phyloP scores from a whole-genome alignment of 139 green algal species.

The Chlamydomonas eustigma region DNA sequence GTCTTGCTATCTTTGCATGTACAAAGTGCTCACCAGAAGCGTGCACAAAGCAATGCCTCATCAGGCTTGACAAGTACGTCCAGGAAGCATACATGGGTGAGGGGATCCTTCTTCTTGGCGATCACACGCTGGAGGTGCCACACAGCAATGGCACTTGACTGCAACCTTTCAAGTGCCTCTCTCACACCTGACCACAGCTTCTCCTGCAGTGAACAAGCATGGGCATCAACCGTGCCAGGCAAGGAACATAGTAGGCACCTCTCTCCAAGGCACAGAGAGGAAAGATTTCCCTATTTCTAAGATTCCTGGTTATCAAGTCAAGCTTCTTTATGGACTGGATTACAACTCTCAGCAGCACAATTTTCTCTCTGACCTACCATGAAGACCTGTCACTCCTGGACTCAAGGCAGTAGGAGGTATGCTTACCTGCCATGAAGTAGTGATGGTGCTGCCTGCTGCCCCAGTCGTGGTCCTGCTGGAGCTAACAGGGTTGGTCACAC shows the following conservation, averaged over 20 bases:
- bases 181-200: constrained; percentile 58
- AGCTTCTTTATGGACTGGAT: too few relatives aligned
- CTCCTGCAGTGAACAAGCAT: constrained; percentile 25
- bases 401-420: too few relatives aligned
- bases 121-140: constrained; percentile 93
- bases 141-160: constrained; percentile 44
- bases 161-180: constrained; percentile 57
- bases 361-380: too few relatives aligned
- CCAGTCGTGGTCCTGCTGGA: neutral
- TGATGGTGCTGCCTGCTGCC: too few relatives aligned
- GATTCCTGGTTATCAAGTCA: too few relatives aligned
- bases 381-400: too few relatives aligned
- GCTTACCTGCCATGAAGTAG: too few relatives aligned
- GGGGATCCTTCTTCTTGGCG: constrained; percentile 89
- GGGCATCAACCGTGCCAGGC: too few relatives aligned
- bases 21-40: constrained; percentile 45
- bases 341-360: too few relatives aligned
- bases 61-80: constrained; percentile 57
- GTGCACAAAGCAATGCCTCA: constrained; percentile 37
- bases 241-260: too few relatives aligned
- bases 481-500: neutral
- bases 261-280: too few relatives aligned
- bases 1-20: neutral
- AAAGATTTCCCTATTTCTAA: too few relatives aligned
- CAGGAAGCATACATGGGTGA: constrained; percentile 86